A percentile compares a stretch with the other conserved stretches of the same genome.
phyloP scores from a whole-genome alignment of 208 protist species.

The Trypanosoma theileri region DNA sequence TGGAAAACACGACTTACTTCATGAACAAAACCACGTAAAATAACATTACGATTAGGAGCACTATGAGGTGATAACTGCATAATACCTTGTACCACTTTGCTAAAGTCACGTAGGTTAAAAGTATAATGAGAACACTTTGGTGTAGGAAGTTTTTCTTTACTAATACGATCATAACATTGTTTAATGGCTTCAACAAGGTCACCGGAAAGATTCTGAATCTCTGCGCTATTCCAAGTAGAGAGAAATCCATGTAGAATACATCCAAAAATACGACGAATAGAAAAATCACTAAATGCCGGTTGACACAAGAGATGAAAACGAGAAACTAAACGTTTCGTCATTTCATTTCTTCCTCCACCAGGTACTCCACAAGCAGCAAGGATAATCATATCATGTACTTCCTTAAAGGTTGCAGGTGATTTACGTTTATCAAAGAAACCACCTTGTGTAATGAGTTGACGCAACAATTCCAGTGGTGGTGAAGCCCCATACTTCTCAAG shows the following conservation, averaged over 20 bases:
- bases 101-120: constrained; percentile 98
- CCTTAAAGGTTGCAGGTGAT: constrained; percentile 90
- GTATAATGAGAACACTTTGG: constrained; percentile 98
- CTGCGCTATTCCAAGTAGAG: constrained; percentile 56
- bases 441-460: constrained; percentile 93
- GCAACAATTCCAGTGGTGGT: constrained; percentile 94
- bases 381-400: constrained; percentile 88
- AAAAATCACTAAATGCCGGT: constrained; percentile 83
- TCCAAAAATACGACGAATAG: constrained; percentile 93
- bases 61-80: constrained; percentile 84
- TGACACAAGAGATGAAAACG: constrained; percentile 95
- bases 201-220: constrained; percentile 49
- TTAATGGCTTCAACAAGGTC: constrained; percentile 93
- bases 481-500: constrained; percentile 94
- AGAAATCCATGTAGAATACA: constrained; percentile 94
- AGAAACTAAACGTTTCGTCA: constrained; percentile 92
- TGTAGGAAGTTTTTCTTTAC: constrained; percentile 95
- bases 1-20: constrained; percentile 96
- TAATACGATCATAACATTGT: constrained; percentile 94
- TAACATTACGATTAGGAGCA: constrained; percentile 38
- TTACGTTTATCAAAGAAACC: constrained; percentile 95
- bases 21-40: constrained; percentile 94
- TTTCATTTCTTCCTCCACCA: constrained; percentile 93
- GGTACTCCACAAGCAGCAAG: constrained; percentile 93
- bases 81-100: constrained; percentile 96